These are phyloP conservation scores for Trypanosoma scelopori DNA, from an alignment of 208 protist genomes.

Conservation along the genomic window DNA sequence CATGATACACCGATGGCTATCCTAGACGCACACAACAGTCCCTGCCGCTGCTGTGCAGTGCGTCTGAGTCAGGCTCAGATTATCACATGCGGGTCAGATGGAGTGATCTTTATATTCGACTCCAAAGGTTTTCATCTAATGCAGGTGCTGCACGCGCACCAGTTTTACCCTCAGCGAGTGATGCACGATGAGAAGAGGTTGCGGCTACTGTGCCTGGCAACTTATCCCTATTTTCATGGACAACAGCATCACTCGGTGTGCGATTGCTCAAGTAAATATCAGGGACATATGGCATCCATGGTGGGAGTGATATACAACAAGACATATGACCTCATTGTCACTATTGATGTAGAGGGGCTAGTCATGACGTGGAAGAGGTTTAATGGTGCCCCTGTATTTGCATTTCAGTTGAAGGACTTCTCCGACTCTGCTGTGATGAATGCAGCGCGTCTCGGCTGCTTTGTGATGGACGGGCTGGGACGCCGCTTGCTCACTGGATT, in stretches of 20 bases:
- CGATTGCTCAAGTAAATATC: constrained; percentile 53
- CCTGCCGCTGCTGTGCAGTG: constrained; percentile 60
- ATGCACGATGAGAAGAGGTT: constrained; percentile 34
- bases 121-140: constrained; percentile 54
- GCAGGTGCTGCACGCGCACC: constrained; percentile 52
- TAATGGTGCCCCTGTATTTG: constrained; percentile 59
- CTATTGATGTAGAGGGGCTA: constrained; percentile 64
- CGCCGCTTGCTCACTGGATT: constrained; percentile 79
- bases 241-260: constrained; percentile 56
- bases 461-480: constrained; percentile 56
- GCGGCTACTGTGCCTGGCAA: constrained; percentile 47
- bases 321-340: constrained; percentile 71
- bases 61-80: constrained; percentile 44
- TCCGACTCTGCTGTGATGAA: constrained; percentile 65
- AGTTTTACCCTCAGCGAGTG: constrained; percentile 33
- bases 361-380: constrained; percentile 75
- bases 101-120: constrained; percentile 69
- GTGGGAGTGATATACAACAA: constrained; percentile 54
- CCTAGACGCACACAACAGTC: constrained; percentile 65
- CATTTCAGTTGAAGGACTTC: constrained; percentile 78
- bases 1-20: constrained; percentile 57
- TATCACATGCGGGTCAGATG: constrained; percentile 61
- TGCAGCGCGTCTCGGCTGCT: constrained; percentile 43
- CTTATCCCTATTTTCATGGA: constrained; percentile 53
- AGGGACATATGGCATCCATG: constrained; percentile 61